A percentile compares a stretch with the other conserved stretches of the same genome.
phyloP scores from a whole-genome alignment of 495 filamentous ascomycete genomes.

The Aspergillus funiculosus region DNA sequence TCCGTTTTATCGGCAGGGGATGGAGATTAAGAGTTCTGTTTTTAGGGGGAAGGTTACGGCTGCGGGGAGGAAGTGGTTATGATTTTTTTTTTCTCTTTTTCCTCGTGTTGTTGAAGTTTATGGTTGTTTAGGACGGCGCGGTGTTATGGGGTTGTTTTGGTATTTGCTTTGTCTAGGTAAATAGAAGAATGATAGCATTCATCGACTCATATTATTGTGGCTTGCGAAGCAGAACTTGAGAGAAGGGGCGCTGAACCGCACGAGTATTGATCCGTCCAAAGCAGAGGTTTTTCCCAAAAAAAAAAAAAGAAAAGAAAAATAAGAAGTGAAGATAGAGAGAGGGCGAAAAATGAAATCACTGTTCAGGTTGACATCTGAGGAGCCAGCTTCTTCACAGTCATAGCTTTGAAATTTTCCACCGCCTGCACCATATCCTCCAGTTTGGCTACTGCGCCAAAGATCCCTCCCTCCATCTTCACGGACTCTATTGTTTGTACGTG shows the following conservation, averaged over 20 bases:
- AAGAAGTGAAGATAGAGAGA: background rate
- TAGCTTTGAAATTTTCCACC: conserved; percentile 41
- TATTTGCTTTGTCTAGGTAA: too few relatives aligned
- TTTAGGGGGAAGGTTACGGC: conserved; percentile 75
- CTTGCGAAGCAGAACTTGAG: background rate
- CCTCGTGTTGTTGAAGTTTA: background rate
- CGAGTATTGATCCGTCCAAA: background rate
- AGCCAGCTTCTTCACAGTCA: conserved; percentile 42
- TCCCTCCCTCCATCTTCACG: conserved; percentile 53
- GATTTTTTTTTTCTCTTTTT: conserved; percentile 14
- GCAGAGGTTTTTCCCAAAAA: background rate
- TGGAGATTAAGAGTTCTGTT: conserved; percentile 75
- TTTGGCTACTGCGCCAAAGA: conserved; percentile 50
- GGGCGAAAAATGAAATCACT: conserved; percentile 5
- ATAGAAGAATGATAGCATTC: too few relatives aligned
- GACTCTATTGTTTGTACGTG: conserved; percentile 47
- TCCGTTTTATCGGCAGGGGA: conserved; percentile 81
- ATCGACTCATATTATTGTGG: too few relatives aligned
- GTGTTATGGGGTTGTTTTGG: background rate
- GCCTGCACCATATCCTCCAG: conserved; percentile 46
- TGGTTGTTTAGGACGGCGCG: conserved; percentile 13
- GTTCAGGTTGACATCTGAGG: conserved; percentile 33
- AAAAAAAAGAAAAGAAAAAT: background rate
- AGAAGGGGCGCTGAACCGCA: conserved; percentile 6
- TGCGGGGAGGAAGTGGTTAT: conserved; percentile 91